Evolutionary conservation across 768 basidiomycete species (phyloP).

Genomic region (Saitozyma podzolica): DNA sequence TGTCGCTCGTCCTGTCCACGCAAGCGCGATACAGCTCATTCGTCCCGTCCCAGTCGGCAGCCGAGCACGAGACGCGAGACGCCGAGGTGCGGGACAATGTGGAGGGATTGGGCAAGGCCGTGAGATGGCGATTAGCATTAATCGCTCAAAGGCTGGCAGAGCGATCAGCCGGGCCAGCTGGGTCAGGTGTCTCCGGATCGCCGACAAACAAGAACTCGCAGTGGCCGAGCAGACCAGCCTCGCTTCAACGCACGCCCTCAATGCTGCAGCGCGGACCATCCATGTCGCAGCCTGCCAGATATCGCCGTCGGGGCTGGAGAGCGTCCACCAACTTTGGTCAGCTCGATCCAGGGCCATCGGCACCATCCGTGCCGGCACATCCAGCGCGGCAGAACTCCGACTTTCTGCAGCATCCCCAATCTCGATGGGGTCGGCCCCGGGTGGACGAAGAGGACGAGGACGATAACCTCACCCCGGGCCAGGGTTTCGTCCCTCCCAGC

Average conservation of each 20-base stretch:
- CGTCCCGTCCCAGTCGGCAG: slow-evolving; percentile 11
- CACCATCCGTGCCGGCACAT: slow-evolving; percentile 3
- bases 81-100: slow-evolving; percentile 36
- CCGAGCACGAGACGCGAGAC: slow-evolving; percentile 21
- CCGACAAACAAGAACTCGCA: no score
- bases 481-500: slow-evolving; percentile 8
- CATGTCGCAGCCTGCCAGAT: slow-evolving; percentile 26
- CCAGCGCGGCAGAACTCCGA: slow-evolving; percentile 22
- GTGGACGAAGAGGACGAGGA: slow-evolving; percentile 36
- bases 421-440: slow-evolving; percentile 20
- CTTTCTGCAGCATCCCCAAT: slow-evolving; percentile 14
- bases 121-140: slow-evolving; percentile 20
- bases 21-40: slow-evolving; percentile 44
- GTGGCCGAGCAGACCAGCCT: neutral
- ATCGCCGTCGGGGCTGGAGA: slow-evolving; percentile 37
- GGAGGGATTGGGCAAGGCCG: slow-evolving; percentile 34
- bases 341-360: neutral
- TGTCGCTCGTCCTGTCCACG: slow-evolving; percentile 46
- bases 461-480: slow-evolving; percentile 24
- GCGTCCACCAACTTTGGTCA: slow-evolving; percentile 18
- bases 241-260: neutral
- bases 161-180: neutral
- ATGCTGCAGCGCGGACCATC: slow-evolving; percentile 29
- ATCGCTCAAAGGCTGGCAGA: neutral
- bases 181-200: no score